Conservation (phyloP, 1,284 basidiomycete genomes). For the Leccinum subrobustum region DNA sequence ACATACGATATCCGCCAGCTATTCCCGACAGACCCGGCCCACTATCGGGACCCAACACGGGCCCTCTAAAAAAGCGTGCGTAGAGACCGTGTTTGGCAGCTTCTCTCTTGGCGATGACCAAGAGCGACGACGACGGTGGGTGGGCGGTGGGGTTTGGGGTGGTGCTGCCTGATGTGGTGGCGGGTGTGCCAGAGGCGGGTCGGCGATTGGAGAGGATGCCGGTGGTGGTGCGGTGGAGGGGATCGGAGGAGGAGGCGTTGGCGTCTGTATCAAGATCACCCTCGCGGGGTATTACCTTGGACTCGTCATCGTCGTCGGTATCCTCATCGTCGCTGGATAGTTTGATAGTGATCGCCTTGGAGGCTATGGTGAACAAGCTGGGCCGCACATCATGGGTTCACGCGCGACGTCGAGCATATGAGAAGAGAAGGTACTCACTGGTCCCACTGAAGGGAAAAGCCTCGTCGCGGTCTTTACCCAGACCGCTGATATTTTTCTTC, state of each 20-base stretch:
- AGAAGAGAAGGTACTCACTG: slow-evolving; percentile 58
- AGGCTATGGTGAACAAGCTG: slow-evolving; percentile 77
- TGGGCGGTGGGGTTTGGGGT: slow-evolving; percentile 41
- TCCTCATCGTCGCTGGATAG: slow-evolving; percentile 53
- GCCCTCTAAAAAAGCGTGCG: slow-evolving; percentile 77
- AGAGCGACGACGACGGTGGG: slow-evolving; percentile 44
- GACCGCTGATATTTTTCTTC: slow-evolving; percentile 80
- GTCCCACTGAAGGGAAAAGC: slow-evolving; percentile 93
- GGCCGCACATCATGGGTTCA: neutral
- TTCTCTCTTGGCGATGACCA: slow-evolving; percentile 73
- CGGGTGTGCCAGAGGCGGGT: slow-evolving; percentile 51
- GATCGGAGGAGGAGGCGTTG: neutral
- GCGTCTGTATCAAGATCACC: neutral
- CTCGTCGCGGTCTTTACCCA: slow-evolving; percentile 91
- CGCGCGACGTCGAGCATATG: neutral
- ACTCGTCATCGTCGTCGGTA: slow-evolving; percentile 37
- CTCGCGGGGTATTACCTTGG: slow-evolving; percentile 10
- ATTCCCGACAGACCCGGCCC: slow-evolving; percentile 44
- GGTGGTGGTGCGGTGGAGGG: slow-evolving; percentile 51
- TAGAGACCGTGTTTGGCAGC: slow-evolving; percentile 76
- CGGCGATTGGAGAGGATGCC: slow-evolving; percentile 76
- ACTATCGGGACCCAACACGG: slow-evolving; percentile 48
- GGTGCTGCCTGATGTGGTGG: slow-evolving; percentile 50
- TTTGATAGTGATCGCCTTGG: slow-evolving; percentile 75
- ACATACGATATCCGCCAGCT: slow-evolving; percentile 46